Percentiles rank a stretch among this genome's conserved stretches.
phyloP scores from a whole-genome alignment of 2,329 filamentous ascomycete genomes.

The Annulohypoxylon truncatum region DNA sequence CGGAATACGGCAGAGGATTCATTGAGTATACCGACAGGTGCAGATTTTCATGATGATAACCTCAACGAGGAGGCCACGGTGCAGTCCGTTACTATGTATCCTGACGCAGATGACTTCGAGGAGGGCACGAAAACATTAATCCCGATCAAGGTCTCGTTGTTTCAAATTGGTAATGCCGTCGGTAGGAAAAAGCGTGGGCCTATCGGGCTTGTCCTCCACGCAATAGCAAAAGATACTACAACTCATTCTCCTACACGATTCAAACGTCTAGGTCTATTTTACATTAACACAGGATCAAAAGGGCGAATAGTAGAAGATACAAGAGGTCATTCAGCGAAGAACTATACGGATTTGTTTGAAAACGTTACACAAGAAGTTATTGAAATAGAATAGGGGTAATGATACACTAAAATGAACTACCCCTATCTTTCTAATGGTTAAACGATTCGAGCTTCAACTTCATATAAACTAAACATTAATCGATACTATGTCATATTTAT shows the following conservation, averaged over 20 bases:
- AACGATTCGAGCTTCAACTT: neutral
- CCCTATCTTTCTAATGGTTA: neutral
- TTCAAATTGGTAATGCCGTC: constrained; percentile 7
- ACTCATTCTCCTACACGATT: neutral
- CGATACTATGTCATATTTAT: too few relatives aligned
- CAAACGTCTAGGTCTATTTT: constrained; percentile 9
- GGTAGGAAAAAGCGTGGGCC: neutral
- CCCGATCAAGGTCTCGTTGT: neutral
- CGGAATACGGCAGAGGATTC: neutral
- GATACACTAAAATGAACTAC: neutral
- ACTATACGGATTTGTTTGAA: neutral
- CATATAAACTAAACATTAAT: neutral
- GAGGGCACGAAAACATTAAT: neutral
- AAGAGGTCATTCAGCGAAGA: neutral
- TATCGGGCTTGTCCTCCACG: constrained; percentile 1
- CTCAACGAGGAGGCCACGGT: neutral
- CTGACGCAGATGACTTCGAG: constrained; percentile 1
- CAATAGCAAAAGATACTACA: neutral
- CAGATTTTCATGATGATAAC: neutral
- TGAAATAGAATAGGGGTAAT: constrained; percentile 9
- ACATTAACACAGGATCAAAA: neutral
- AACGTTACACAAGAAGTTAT: neutral
- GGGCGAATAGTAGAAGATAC: neutral
- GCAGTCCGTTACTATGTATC: neutral
- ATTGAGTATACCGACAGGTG: neutral